These are phyloP conservation scores for Przewalskia tangutica DNA, from an alignment of 257 asterid species.

Conservation along the genomic window DNA sequence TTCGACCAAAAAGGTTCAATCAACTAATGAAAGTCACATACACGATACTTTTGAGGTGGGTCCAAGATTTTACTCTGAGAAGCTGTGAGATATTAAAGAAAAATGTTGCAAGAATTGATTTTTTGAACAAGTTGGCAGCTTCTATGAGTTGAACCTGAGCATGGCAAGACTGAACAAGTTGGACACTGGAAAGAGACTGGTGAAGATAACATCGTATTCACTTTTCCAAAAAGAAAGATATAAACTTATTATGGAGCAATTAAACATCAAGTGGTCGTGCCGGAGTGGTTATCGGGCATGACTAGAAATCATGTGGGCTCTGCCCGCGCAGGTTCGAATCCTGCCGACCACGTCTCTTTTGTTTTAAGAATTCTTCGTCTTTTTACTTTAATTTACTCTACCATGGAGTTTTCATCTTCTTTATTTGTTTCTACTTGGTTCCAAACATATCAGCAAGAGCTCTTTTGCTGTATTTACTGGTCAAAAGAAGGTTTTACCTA, in stretches of 20 bases:
- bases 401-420: no score
- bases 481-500: accelerated
- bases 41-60: neutral
- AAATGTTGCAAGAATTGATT: neutral
- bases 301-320: constrained; percentile 99
- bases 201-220: neutral
- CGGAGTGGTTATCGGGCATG: constrained; percentile 99
- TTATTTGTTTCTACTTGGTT: no score
- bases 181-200: no score
- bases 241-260: no score
- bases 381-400: no score
- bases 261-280: constrained; percentile 55
- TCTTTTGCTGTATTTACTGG: no score
- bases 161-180: no score
- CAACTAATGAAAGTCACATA: neutral
- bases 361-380: no score
- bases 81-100: neutral
- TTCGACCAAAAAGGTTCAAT: neutral
- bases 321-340: constrained; percentile 99
- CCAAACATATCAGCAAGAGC: no score
- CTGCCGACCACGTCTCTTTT: constrained; percentile 74
- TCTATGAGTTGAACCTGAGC: neutral
- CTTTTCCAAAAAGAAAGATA: no score
- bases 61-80: neutral
- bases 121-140: neutral